Conservation (phyloP, 2,329 filamentous ascomycete species). For the Clarireedia hainanense region DNA sequence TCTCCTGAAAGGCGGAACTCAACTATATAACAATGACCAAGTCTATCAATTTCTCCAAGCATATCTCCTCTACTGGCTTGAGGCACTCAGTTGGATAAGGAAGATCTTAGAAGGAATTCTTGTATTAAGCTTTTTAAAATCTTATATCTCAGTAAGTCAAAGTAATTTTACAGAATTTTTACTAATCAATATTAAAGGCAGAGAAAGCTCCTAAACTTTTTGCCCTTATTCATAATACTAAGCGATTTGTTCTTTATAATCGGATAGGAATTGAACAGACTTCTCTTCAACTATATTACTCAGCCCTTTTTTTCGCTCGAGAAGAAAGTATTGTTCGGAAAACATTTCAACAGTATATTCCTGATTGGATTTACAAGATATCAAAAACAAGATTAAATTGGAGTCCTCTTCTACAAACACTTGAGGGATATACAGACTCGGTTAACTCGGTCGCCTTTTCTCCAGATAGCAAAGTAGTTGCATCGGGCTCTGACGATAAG, state of each 20-base stretch:
- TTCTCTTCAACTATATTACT: constrained; percentile 30
- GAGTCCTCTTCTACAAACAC: not conserved
- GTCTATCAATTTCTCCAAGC: constrained; percentile 31
- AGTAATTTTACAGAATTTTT: too few relatives aligned
- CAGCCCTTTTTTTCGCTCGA: constrained; percentile 28
- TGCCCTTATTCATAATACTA: not conserved
- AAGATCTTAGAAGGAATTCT: constrained; percentile 11
- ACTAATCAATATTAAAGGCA: not conserved
- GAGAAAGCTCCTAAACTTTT: too few relatives aligned
- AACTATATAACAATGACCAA: constrained; percentile 23
- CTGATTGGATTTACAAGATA: not conserved
- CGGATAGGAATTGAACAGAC: not conserved
- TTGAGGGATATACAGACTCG: not conserved
- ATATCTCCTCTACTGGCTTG: constrained; percentile 29
- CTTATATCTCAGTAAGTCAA: not conserved
- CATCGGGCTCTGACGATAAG: not conserved
- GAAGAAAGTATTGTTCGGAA: constrained; percentile 22
- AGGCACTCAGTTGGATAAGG: constrained; percentile 17
- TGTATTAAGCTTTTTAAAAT: constrained; percentile 9
- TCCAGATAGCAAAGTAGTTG: not conserved
- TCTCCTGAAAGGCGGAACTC: constrained; percentile 17
- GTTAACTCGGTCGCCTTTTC: not conserved
- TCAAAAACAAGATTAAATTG: not conserved
- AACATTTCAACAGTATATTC: constrained; percentile 1
- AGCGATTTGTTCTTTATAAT: not conserved